Base-by-base conservation (phyloP, 805 yeast species). In the Nakazawaea ernobii region DNA sequence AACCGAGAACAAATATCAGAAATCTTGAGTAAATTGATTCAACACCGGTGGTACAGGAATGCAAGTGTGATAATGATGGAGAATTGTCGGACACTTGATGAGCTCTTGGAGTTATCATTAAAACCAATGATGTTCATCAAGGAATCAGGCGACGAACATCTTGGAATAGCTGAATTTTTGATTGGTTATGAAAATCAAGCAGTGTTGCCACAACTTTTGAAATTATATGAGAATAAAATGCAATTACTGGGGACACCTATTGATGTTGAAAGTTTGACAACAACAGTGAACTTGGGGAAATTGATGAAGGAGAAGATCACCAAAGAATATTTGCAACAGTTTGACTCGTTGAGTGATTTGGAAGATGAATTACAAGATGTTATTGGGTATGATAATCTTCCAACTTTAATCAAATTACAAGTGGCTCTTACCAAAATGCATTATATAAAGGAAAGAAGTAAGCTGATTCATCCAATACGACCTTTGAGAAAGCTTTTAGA, bases 21-120 rank as follows among this genome's bases (percentile, higher is more conserved):
- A 2, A 8, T 46, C 3, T 6, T 39, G 11, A 26, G 35, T 8
- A 11, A 5, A 5, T 35, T 46, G 14, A 7, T 46, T 2, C 15
- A 39, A 17, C 44, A 39, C 13, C 27, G 42, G 13, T 40, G 44
- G 49, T 46, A 46, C 32, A 35, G 9, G 15, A 46, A 46, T 36
- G 44, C 38, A 8, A 9, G 36, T 20, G 8, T 40, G 8, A n/a
- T 46, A 6, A 10, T 46, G 10, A 13, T 28, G 6, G 49, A 46
- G 24, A 46, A 39, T 30, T 35, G 37, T 3, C 17, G 17, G 9
- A 8, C 37, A 2, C 7, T 40, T 4, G 41, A 39, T 20, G 32
- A 40, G 6, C 9, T 46, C 5, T 28, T 46, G 26, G 37, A 35
- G 32, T 8, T 17, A 6, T 24, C 35, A 4, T 11, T 24, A 9